Percentiles rank a stretch among this genome's conserved stretches.
Conservation (phyloP, 2,329 filamentous ascomycete species). For the Ilyonectria robusta region DNA sequence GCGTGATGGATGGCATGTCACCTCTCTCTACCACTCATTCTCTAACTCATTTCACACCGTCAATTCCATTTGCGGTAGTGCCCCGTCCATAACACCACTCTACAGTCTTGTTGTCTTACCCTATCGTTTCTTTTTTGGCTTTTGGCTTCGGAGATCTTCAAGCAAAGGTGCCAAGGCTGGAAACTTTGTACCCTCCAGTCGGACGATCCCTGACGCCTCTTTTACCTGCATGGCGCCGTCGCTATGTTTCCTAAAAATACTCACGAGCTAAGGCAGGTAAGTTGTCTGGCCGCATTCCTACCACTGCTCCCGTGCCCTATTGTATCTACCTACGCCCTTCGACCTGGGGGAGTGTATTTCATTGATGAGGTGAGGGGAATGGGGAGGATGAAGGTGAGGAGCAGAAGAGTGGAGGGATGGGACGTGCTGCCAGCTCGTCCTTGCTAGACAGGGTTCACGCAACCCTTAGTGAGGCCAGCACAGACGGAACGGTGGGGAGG, state of each 20-base stretch:
- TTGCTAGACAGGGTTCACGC: constrained; percentile 21
- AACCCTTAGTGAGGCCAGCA: neutral
- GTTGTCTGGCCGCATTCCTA: constrained; percentile 19
- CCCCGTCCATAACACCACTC: neutral
- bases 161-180: constrained; percentile 5
- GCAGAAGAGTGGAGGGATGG: neutral
- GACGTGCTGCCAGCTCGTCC: constrained; percentile 23
- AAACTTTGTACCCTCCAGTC: constrained; percentile 13
- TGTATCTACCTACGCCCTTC: constrained; percentile 5
- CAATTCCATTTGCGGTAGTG: constrained; percentile 12
- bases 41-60: neutral
- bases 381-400: neutral
- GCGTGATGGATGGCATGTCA: constrained; percentile 13
- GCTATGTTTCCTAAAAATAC: constrained; percentile 38
- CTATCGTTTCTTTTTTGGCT: constrained; percentile 8
- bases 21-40: constrained; percentile 5
- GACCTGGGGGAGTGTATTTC: constrained; percentile 3
- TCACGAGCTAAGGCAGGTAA: constrained; percentile 27
- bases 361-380: constrained; percentile 22
- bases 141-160: constrained; percentile 1
- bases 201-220: constrained; percentile 28
- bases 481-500: constrained; percentile 5
- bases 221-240: constrained; percentile 20
- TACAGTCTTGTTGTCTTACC: constrained; percentile 1
- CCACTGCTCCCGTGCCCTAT: constrained; percentile 1